phyloP scores from a whole-genome alignment of 805 yeast species.

The Lipomyces chichibuensis region DNA sequence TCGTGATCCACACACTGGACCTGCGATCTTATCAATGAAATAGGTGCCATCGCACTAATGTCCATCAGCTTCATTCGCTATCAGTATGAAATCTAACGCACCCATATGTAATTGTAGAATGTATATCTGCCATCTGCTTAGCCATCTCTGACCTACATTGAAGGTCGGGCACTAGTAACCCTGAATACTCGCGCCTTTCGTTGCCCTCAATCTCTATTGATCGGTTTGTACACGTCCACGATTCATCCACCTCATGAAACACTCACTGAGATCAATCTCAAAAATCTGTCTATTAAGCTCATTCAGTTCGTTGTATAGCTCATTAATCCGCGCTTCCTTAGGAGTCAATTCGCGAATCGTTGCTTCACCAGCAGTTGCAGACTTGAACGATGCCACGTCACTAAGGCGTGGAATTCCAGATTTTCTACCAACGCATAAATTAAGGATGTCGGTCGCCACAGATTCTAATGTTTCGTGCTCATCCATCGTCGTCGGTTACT shows the following conservation, averaged over 20 bases:
- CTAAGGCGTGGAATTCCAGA: neutral
- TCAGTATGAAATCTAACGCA: neutral
- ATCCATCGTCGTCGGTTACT: neutral
- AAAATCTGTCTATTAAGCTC: neutral
- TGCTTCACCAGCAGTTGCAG: neutral
- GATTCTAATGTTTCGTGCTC: neutral
- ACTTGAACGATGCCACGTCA: neutral
- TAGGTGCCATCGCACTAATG: neutral
- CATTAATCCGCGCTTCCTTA: neutral
- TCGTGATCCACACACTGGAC: neutral
- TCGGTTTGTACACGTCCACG: neutral
- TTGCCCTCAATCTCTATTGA: constrained; percentile 1
- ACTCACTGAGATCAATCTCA: constrained; percentile 1
- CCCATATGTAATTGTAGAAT: neutral
- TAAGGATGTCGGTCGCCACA: neutral
- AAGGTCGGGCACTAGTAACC: neutral
- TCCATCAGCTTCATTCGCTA: neutral
- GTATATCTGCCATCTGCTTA: neutral
- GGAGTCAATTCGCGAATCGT: neutral
- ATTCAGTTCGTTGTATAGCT: neutral
- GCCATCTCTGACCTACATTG: neutral
- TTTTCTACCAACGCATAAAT: neutral
- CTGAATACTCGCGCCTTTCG: neutral
- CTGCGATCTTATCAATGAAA: neutral
- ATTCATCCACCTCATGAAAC: neutral